Evolutionary conservation across 1,284 basidiomycete species (phyloP).

Genomic region (Anthracocystis panici-leucophaei): DNA sequence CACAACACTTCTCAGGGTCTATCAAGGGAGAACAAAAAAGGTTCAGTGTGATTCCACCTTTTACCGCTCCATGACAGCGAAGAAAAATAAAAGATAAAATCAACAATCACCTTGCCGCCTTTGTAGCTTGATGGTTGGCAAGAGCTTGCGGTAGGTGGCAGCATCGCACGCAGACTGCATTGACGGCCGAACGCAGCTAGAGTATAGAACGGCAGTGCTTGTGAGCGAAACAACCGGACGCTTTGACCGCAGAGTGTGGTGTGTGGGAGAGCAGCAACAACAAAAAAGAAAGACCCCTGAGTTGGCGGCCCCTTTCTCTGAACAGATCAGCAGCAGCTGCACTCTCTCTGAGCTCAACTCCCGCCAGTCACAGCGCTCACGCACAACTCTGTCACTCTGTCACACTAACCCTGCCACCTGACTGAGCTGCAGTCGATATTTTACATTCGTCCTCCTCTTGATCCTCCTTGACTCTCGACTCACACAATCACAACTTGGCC

Average conservation of each 20-base stretch:
- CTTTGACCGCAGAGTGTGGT: background rate
- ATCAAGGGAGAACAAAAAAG: background rate
- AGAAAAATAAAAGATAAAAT: background rate
- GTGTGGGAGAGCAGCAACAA: background rate
- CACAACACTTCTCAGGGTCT: conserved; percentile 1
- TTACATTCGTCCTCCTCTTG: background rate
- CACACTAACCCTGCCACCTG: background rate
- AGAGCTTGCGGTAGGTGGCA: too few relatives aligned
- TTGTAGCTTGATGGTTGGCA: too few relatives aligned
- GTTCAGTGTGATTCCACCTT: conserved; percentile 2
- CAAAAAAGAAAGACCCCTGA: background rate
- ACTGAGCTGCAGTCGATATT: background rate
- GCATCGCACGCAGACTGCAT: too few relatives aligned
- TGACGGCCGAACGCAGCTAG: background rate
- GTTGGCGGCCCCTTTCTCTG: background rate
- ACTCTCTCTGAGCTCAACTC: background rate
- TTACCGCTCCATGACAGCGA: background rate
- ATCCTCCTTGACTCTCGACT: background rate
- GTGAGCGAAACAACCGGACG: background rate
- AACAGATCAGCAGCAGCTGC: background rate
- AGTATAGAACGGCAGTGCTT: background rate
- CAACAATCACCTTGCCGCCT: background rate
- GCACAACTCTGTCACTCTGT: background rate
- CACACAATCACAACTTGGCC: too few relatives aligned
- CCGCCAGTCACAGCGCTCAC: background rate